Base-by-base conservation (phyloP, 2,329 filamentous ascomycete genomes). In the Penicillium palitans region DNA sequence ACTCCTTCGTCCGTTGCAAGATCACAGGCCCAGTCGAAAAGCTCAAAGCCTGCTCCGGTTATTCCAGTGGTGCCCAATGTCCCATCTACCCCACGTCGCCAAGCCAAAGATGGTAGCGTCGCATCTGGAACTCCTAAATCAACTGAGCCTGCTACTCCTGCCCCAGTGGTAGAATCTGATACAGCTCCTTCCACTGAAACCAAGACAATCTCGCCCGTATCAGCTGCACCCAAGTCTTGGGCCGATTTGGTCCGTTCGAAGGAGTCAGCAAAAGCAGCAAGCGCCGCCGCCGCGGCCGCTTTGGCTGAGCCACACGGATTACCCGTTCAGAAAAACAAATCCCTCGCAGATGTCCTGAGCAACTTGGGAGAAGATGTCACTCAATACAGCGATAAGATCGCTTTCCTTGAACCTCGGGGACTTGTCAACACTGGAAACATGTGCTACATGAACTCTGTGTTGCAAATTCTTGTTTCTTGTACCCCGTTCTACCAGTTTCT, bases 371-470 rank as follows among this genome's bases (percentile, higher is more conserved):
- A 92, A 25, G 83, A 85, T 57, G 80, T 81, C 39, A 82, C 83
- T 47, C 79, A 82, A 58, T 77, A 79, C 62, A 74, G 76, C 39
- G 79, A 84, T 33, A 90, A 89, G 68, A 80, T 93, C 65, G 82
- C 89, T 19, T 97, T 97, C 70, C 83, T 99, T 51, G 91, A 98
- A 77, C 95, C 95, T 51, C 86, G 93, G 65, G 95, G 95, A 49
- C 84, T 99, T 70, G 90, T 96, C 66, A 99, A 99, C 77, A 96
- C 93, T 41, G 95, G 95, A 50, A 98, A 99, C 73, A 96, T 98
- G 90, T 99, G 95, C 78, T 99, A 99, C 78, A 98, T 99, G 95
- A 99, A 98, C 80, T 97, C 95, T 63, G 93, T 98, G 74, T 84
- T 99, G 65, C 95, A 99, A 88, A 90, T 96, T 72, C 85, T 99